Evolutionary conservation across 305 asterid species (phyloP), one percentile per base, ranked within the genome.

Genomic region (Salvia sclarea): DNA sequence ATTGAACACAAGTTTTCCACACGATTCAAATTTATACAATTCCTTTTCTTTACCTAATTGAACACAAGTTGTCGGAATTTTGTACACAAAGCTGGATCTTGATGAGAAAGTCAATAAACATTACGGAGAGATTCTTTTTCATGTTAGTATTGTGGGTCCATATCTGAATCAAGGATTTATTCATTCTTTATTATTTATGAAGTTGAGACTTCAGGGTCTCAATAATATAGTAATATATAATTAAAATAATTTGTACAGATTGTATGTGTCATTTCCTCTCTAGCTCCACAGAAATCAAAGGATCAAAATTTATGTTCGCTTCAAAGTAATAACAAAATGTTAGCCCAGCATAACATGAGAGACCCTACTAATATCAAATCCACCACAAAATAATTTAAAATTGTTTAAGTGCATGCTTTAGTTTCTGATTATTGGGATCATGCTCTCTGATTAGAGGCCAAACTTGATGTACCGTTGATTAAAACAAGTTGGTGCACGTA

Each of bases 141-240:
- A 28, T 55, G 43, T 55, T 16, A 28, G 44, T 21, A 14, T 30
- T 38, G 1, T 68, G 45, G 38, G 47, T 67, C 64, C 35, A 17
- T 16, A 55, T 56, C 65, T 44, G 73, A 56, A 18, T 56, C 47
- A 18, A 28, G 24, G 24, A 47, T 17, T 47, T 47, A 17, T 8
- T 47, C 1, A 17, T 9, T 9, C 13, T 38, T 38, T 38, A 38
- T 38, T 38, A 38, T n/a, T n/a, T n/a, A n/a, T n/a, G n/a, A n/a
- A n/a, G n/a, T n/a, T n/a, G n/a, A n/a, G n/a, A n/a, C n/a, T n/a
- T n/a, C n/a, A n/a, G n/a, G n/a, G n/a, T n/a, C n/a, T n/a, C n/a
- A n/a, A n/a, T n/a, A n/a, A n/a, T n/a, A n/a, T n/a, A n/a, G n/a
- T n/a, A n/a, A n/a, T n/a, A n/a, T n/a, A n/a, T n/a, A n/a, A 8